Evolutionary conservation across 1,284 basidiomycete species (phyloP).

Genomic region (Trichosporon ovoides): DNA sequence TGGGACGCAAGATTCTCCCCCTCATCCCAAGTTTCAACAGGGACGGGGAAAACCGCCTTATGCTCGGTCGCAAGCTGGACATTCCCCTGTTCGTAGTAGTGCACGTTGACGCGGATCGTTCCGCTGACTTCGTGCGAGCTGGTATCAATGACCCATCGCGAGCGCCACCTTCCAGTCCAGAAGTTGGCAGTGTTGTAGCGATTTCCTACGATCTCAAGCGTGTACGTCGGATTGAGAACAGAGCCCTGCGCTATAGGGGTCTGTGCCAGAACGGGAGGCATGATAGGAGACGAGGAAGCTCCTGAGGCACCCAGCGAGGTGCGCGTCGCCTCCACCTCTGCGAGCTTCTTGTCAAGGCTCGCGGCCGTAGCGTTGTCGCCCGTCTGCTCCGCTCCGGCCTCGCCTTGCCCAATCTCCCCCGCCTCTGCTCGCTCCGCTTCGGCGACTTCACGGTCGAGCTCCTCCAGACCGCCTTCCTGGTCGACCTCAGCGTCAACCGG

Average conservation of each 20-base stretch:
- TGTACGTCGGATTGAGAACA: slow-evolving; percentile 52
- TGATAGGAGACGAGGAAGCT: neutral
- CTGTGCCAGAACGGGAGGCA: slow-evolving; percentile 12
- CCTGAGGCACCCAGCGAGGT: neutral
- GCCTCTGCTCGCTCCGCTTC: slow-evolving; percentile 10
- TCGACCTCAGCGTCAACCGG: slow-evolving; percentile 28
- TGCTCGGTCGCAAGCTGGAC: slow-evolving; percentile 81
- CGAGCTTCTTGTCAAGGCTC: neutral
- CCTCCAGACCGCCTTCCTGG: slow-evolving; percentile 29
- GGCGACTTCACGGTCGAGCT: slow-evolving; percentile 19
- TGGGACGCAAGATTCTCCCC: slow-evolving; percentile 56
- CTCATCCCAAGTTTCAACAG: slow-evolving; percentile 52
- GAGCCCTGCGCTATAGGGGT: neutral
- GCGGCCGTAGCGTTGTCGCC: neutral
- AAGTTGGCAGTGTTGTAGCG: slow-evolving; percentile 88
- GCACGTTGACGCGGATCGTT: slow-evolving; percentile 72
- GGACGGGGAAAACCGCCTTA: slow-evolving; percentile 60
- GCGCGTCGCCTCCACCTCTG: neutral
- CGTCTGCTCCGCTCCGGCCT: neutral
- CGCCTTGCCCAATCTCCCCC: slow-evolving; percentile 8
- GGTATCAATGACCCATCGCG: slow-evolving; percentile 50
- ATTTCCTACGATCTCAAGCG: slow-evolving; percentile 80
- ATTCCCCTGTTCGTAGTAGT: slow-evolving; percentile 95
- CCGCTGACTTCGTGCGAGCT: slow-evolving; percentile 48
- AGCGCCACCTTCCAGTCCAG: slow-evolving; percentile 89